Evolutionary conservation across 805 yeast species (phyloP).

Genomic region (Kuraishia floccosa): DNA sequence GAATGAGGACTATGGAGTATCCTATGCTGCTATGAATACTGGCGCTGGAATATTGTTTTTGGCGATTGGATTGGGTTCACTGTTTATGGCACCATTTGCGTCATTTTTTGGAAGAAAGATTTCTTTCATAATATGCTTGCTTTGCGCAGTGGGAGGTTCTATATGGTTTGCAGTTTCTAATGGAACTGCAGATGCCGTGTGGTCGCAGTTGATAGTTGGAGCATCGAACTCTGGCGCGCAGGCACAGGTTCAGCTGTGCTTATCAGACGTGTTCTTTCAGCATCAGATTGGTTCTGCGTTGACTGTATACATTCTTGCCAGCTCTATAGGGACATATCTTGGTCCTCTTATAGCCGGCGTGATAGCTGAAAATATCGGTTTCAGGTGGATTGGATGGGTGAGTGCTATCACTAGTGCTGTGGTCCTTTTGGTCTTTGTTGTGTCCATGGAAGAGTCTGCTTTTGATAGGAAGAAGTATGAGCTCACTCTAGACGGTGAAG

Average conservation of each 20-base stretch:
- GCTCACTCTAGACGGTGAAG: slow-evolving; percentile 21
- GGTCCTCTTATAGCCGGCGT: slow-evolving; percentile 46
- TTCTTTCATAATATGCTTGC: slow-evolving; percentile 27
- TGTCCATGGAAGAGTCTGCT: slow-evolving; percentile 63
- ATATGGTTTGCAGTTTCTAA: slow-evolving; percentile 29
- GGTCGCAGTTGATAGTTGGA: slow-evolving; percentile 34
- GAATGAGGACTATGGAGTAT: slow-evolving; percentile 27
- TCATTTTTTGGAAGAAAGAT: slow-evolving; percentile 32
- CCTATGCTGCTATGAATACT: slow-evolving; percentile 33
- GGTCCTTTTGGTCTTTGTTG: slow-evolving; percentile 37
- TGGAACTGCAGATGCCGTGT: slow-evolving; percentile 26
- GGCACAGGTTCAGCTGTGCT: slow-evolving; percentile 33
- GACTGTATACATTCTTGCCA: slow-evolving; percentile 34
- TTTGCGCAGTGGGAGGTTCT: slow-evolving; percentile 28
- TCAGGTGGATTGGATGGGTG: slow-evolving; percentile 71
- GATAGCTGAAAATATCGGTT: slow-evolving; percentile 38
- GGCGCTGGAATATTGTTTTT: slow-evolving; percentile 38
- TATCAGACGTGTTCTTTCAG: slow-evolving; percentile 31
- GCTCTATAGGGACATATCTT: slow-evolving; percentile 35
- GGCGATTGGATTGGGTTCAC: slow-evolving; percentile 30
- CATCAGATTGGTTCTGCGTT: slow-evolving; percentile 40
- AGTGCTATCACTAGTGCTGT: slow-evolving; percentile 54
- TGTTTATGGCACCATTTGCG: slow-evolving; percentile 33
- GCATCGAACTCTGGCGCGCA: slow-evolving; percentile 35
- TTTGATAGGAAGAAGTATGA: slow-evolving; percentile 40